phyloP scores from a whole-genome alignment of 1,284 basidiomycete species.

The Pisolithus thermaeus region DNA sequence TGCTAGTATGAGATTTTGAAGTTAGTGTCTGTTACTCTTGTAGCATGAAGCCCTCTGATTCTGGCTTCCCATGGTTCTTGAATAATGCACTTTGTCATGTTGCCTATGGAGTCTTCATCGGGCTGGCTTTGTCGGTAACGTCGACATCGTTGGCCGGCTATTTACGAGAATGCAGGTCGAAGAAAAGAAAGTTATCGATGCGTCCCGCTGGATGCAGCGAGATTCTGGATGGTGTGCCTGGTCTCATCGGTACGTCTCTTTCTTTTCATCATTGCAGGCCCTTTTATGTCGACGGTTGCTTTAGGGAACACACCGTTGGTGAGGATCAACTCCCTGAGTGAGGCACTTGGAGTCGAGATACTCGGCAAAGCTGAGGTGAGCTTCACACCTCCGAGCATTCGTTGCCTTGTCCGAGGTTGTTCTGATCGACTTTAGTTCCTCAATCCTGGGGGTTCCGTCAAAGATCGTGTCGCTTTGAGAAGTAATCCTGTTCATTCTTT shows the following conservation, averaged over 20 bases:
- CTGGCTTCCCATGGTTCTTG: too few species aligned
- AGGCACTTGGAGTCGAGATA: constrained; percentile 90
- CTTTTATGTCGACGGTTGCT: neutral
- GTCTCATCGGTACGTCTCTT: constrained; percentile 67
- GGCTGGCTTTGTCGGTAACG: too few species aligned
- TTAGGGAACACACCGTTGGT: constrained; percentile 92
- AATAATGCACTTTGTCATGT: too few species aligned
- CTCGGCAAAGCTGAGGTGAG: constrained; percentile 90
- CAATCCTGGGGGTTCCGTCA: constrained; percentile 96
- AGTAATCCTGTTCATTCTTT: constrained; percentile 45
- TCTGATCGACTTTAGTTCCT: constrained; percentile 55
- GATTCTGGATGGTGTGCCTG: constrained; percentile 68
- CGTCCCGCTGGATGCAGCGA: constrained; percentile 76
- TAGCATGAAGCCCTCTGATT: too few species aligned
- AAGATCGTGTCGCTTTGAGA: constrained; percentile 91
- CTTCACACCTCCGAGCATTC: neutral
- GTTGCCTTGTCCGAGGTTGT: neutral
- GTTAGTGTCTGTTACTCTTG: too few species aligned
- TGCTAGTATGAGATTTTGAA: too few species aligned
- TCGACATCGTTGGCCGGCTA: constrained; percentile 18
- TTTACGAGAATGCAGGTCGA: constrained; percentile 37
- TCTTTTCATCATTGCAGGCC: neutral
- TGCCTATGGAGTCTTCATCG: too few species aligned
- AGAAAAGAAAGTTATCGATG: constrained; percentile 29
- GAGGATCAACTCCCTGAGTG: constrained; percentile 86